Evolutionary conservation across 805 yeast genomes (phyloP).

Genomic region (Pichia heedii): DNA sequence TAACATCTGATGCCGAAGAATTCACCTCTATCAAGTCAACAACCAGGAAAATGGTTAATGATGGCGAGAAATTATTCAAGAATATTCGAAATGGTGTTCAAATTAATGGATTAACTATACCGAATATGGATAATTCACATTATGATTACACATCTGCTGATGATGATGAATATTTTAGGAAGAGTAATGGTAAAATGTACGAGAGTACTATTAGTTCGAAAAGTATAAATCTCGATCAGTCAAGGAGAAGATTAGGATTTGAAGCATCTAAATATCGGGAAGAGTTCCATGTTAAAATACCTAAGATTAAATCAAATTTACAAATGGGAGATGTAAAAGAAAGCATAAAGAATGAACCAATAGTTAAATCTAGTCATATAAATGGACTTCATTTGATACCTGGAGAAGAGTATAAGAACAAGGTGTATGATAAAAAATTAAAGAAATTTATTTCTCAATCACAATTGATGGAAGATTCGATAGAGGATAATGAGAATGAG

Average conservation of each 20-base stretch:
- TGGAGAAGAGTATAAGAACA: slow-evolving; percentile 25
- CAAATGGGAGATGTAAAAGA: background rate
- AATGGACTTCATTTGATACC: slow-evolving; percentile 23
- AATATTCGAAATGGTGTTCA: background rate
- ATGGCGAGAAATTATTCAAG: slow-evolving; percentile 21
- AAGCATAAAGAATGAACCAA: background rate
- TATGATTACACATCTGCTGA: slow-evolving; percentile 22
- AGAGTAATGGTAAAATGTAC: background rate
- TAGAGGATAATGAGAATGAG: background rate
- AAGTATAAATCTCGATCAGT: background rate
- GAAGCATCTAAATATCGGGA: slow-evolving; percentile 1
- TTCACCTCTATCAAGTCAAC: slow-evolving; percentile 16
- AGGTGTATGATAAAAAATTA: slow-evolving; percentile 21
- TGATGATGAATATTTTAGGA: background rate
- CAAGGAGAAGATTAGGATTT: slow-evolving; percentile 1
- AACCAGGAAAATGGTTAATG: slow-evolving; percentile 16
- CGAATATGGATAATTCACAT: slow-evolving; percentile 1
- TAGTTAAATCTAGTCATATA: slow-evolving; percentile 9
- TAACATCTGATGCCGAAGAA: slow-evolving; percentile 25
- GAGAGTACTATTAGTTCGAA: background rate
- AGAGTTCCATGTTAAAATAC: slow-evolving; percentile 5
- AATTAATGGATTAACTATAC: background rate
- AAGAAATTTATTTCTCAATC: slow-evolving; percentile 18
- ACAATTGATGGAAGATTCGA: slow-evolving; percentile 11
- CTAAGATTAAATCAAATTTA: slow-evolving; percentile 1